phyloP scores from a whole-genome alignment of 768 basidiomycete genomes.

The Tulasnella calospora region DNA sequence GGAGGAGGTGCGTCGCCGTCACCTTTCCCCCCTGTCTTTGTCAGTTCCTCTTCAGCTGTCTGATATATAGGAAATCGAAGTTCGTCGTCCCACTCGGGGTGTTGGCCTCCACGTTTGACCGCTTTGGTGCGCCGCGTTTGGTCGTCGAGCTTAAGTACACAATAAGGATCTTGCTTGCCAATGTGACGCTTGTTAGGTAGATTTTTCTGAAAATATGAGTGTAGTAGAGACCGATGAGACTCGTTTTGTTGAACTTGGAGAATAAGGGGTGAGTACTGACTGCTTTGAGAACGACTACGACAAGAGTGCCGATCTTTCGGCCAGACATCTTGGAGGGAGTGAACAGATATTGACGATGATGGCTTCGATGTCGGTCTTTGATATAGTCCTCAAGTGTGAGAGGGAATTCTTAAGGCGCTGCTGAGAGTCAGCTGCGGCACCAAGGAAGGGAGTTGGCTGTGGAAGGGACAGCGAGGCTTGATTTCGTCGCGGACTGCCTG shows the following conservation, averaged over 20 bases:
- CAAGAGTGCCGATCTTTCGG: constrained; percentile 77
- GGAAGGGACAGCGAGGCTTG: neutral
- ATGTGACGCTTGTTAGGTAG: constrained; percentile 87
- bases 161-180: constrained; percentile 97
- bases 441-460: constrained; percentile 3
- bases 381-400: neutral
- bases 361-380: neutral
- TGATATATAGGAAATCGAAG: constrained; percentile 86
- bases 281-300: constrained; percentile 89
- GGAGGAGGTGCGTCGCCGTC: constrained; percentile 52
- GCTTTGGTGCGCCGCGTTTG: constrained; percentile 85
- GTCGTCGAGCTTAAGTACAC: constrained; percentile 67
- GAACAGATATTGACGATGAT: neutral
- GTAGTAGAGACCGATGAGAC: neutral
- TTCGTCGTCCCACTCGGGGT: constrained; percentile 99
- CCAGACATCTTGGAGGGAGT: constrained; percentile 17
- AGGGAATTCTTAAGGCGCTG: neutral
- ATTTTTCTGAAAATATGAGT: constrained; percentile 56
- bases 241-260: constrained; percentile 1
- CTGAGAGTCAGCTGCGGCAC: constrained; percentile 10
- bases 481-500: constrained; percentile 6
- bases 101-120: constrained; percentile 95
- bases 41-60: constrained; percentile 55
- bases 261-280: constrained; percentile 45
- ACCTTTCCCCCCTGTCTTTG: constrained; percentile 37